Percentiles rank a stretch among this genome's conserved stretches.
phyloP scores from a whole-genome alignment of 306 rosid genomes.

The Argentina anserina region DNA sequence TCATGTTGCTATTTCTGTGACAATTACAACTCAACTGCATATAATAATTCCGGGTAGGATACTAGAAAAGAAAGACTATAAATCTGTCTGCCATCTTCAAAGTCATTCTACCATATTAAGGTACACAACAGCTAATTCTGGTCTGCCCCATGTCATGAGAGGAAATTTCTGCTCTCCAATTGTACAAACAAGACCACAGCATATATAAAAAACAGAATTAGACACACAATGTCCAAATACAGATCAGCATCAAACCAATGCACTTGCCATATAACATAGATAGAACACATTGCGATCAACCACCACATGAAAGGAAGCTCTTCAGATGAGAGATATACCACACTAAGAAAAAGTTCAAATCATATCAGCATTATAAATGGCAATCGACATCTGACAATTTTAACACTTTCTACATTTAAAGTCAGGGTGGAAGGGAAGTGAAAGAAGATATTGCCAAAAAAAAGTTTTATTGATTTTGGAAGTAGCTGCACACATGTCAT shows the following conservation, averaged over 20 bases:
- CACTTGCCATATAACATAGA: neutral
- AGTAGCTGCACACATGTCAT: neutral
- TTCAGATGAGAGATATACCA: neutral
- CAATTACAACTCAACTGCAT: neutral
- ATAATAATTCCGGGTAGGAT: neutral
- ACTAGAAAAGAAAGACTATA: neutral
- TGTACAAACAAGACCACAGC: neutral
- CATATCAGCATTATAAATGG: neutral
- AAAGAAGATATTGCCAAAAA: neutral
- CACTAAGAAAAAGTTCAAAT: neutral
- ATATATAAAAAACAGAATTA: neutral
- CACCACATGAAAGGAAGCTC: neutral
- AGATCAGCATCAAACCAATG: neutral
- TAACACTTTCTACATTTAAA: neutral
- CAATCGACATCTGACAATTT: neutral
- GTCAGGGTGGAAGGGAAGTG: neutral
- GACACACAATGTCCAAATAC: neutral
- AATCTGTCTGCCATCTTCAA: too few relatives aligned
- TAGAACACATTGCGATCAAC: neutral
- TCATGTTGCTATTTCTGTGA: neutral
- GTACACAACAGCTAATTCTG: neutral
- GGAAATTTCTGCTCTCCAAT: neutral
- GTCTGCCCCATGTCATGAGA: neutral
- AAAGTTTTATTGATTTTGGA: neutral
- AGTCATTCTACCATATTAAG: neutral